Base-by-base conservation (phyloP, 1,284 basidiomycete genomes). In the Pseudozyma hubeiensis region DNA sequence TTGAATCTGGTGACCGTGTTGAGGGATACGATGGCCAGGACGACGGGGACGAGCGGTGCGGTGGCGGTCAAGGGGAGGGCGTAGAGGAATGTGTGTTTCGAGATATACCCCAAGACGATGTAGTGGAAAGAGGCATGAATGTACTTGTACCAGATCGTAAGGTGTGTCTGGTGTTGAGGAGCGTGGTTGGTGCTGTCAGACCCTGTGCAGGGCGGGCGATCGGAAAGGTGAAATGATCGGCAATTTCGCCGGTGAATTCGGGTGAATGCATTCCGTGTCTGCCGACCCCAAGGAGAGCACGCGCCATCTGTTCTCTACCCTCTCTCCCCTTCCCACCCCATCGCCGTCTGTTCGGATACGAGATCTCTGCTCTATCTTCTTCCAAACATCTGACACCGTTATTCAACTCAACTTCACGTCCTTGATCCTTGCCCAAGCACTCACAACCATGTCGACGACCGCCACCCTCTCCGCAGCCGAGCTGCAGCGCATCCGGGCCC, bases 1-100 rank as follows among this genome's bases (percentile, higher is more conserved):
- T 53, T 66, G 53, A 62, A 64, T 37, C 35, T 67, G 35, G 72
- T 75, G n/a, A 75, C 64, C 11, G 24, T 70, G 59, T 49, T 77
- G 44, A 50, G 75, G 29, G 67, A 77, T 56, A 63, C 60, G 29
- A 31, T 69, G 62, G 62, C 61, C n/a, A 61, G 61, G 55, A 72
- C 69, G 16, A 63, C 59, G 19, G 55, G 59, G 8, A 63, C 50
- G 7, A 54, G 43, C 19, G 39, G 29, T 2, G 54, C 50, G 8
- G 29, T 56, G 11, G 16, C 35, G 10, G 17, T 19, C 16, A 64
- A 62, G 58, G 31, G 37, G 14, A 37, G 14, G 35, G 35, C 8
- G 8, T 37, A 37, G 35, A 37, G 14, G 35, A 37, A 10, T 37
- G 35, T 37, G 35, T 41, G 13, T 13, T 19, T 44, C 17, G 43